Conservation (phyloP, 2,329 filamentous ascomycete species). For the Fusarium nelsonii region DNA sequence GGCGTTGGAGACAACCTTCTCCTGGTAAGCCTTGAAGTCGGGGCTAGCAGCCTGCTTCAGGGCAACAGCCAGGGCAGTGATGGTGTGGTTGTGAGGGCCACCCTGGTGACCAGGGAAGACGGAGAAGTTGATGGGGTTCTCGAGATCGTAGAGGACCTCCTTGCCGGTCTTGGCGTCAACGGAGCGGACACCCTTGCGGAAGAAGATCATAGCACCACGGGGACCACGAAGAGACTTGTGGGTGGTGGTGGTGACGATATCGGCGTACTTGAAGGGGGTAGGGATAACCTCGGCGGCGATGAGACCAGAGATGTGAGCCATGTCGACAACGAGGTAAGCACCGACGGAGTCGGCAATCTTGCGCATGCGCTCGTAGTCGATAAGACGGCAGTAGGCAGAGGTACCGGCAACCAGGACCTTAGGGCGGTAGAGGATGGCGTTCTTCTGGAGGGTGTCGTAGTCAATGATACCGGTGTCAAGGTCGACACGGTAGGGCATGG, state of each 20-base stretch:
- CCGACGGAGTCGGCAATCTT: slow-evolving; percentile 94
- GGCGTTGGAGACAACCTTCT: slow-evolving; percentile 92
- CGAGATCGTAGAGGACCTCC: slow-evolving; percentile 90
- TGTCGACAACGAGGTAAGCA: slow-evolving; percentile 95
- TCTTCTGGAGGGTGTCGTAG: slow-evolving; percentile 92
- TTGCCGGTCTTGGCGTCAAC: slow-evolving; percentile 92
- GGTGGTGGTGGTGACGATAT: slow-evolving; percentile 97
- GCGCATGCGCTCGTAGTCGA: slow-evolving; percentile 96
- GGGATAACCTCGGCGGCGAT: slow-evolving; percentile 94
- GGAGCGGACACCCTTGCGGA: slow-evolving; percentile 94
- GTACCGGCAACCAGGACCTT: slow-evolving; percentile 97
- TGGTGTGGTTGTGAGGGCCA: slow-evolving; percentile 99
- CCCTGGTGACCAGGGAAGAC: slow-evolving; percentile 99
- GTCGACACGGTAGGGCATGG: slow-evolving; percentile 93
- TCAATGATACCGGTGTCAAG: slow-evolving; percentile 95
- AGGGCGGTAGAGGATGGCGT: slow-evolving; percentile 91
- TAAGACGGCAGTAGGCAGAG: slow-evolving; percentile 96
- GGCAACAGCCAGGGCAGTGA: slow-evolving; percentile 94
- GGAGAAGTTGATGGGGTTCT: slow-evolving; percentile 97
- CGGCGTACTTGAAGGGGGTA: slow-evolving; percentile 90
- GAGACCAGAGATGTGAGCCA: slow-evolving; percentile 98
- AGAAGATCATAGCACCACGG: slow-evolving; percentile 99
- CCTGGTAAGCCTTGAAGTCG: slow-evolving; percentile 95
- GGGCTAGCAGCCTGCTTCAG: slow-evolving; percentile 91
- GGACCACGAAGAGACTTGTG: slow-evolving; percentile 99